Percentiles rank a stretch among this genome's conserved stretches.
phyloP scores from a whole-genome alignment of 306 rosid genomes.

The Crataegus laevigata region DNA sequence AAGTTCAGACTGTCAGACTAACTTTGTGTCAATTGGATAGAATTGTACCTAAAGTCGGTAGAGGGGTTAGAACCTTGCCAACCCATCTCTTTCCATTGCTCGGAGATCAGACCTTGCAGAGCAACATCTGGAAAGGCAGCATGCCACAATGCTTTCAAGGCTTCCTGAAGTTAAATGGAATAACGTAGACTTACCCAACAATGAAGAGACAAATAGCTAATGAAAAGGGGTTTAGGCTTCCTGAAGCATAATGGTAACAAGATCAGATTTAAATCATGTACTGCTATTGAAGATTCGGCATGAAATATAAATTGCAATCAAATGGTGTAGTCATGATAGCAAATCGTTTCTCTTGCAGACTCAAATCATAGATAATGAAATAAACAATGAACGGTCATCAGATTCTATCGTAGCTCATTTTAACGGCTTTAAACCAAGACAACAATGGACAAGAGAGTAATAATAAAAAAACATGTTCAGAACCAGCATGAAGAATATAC shows the following conservation, averaged over 20 bases:
- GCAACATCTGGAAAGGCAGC: conserved; percentile 72
- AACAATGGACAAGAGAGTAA: neutral
- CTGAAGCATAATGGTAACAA: neutral
- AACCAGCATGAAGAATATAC: conserved; percentile 33
- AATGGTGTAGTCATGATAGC: neutral
- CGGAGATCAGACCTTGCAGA: conserved; percentile 68
- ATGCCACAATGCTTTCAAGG: conserved; percentile 66
- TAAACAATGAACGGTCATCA: neutral
- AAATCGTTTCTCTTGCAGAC: neutral
- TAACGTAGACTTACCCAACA: neutral
- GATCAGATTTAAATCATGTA: neutral
- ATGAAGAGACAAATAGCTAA: neutral
- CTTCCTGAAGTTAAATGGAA: conserved; percentile 49
- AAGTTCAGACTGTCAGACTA: neutral
- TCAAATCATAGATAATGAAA: neutral
- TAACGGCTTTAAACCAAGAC: neutral
- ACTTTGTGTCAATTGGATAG: neutral
- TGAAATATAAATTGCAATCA: neutral
- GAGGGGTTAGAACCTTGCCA: conserved; percentile 99
- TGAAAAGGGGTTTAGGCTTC: neutral
- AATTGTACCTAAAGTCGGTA: conserved; percentile 78
- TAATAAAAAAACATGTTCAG: neutral
- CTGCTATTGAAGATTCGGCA: neutral
- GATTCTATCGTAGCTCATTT: neutral
- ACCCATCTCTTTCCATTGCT: conserved; percentile 98